Evolutionary conservation across 2,329 filamentous ascomycete species (phyloP), one percentile per base, ranked within the genome.

Genomic region (Penicillium sp.): DNA sequence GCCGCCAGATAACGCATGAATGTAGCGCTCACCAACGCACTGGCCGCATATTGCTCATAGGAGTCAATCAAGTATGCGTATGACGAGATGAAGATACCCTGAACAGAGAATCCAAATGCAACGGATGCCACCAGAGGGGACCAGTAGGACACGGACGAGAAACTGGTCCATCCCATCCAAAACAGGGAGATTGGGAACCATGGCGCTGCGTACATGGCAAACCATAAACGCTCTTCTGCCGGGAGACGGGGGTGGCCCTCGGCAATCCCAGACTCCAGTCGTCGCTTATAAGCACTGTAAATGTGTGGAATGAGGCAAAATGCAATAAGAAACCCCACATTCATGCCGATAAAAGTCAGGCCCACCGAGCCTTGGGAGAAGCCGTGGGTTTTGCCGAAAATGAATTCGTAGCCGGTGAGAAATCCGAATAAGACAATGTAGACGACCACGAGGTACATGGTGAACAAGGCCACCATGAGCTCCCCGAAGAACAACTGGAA

Each of bases 11-110:
- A 72, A 4, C 71, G 61, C 0, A 59, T 56, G 9, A 73, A 53
- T 0, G 70, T 69, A 9, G 68, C 53, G 21, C 67, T 56, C 0
- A 67, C 68, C 14, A 77, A 57, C 0, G 72, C 74, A 1, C 61
- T 68, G 1, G 74, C 76, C 0, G 75, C 69, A 44, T 75, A 76
- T 1, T 62, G 63, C 28, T 73, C 70, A 47, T 79, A 81, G 6
- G 65, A 67, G 47, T 79, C 75, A 36, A 80, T 79, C 41, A 80
- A 72, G 53, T 80, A 81, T 60, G 75, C 68, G 33, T 77, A 77
- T 31, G 63, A 67, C 36, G 63, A 67, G 33, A 74, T 71, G 56
- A 76, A 77, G 5, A 77, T 63, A 27, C 65, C 66, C 7, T 72
- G 62, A 29, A 73, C 62, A 2, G 70, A 71, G 38, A 69, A 72